Evolutionary conservation across 1,284 basidiomycete species (phyloP).

Genomic region (Schizophyllum amplum): DNA sequence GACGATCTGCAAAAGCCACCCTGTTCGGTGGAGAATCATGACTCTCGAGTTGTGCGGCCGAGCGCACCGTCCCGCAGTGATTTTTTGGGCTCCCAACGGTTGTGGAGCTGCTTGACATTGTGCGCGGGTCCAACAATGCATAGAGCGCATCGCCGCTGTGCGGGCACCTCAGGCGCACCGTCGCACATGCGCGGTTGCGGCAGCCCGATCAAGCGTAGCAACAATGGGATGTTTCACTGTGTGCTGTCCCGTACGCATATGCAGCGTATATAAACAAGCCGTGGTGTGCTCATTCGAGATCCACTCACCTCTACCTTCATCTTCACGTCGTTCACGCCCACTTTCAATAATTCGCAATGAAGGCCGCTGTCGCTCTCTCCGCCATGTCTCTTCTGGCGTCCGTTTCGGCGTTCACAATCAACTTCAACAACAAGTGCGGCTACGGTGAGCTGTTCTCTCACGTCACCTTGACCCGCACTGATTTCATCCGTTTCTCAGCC

Average conservation of each 20-base stretch:
- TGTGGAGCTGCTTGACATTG: not conserved
- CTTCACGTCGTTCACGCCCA: not conserved
- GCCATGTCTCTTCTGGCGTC: constrained; percentile 13
- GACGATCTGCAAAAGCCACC: too few relatives aligned
- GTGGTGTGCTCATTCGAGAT: not conserved
- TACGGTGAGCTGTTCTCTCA: not conserved
- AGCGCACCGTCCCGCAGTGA: not conserved
- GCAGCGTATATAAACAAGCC: not conserved
- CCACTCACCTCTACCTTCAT: not conserved
- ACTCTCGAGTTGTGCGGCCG: not conserved
- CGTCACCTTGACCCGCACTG: not conserved
- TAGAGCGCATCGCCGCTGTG: not conserved
- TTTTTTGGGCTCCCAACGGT: not conserved
- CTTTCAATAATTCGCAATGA: constrained; percentile 4
- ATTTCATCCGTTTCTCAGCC: not conserved
- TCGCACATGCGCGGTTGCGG: not conserved
- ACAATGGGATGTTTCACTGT: not conserved
- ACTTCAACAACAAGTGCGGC: not conserved
- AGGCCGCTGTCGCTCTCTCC: constrained; percentile 10
- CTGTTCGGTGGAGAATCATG: too few relatives aligned
- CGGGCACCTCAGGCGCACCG: not conserved
- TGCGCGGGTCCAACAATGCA: not conserved
- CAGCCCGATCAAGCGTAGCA: not conserved
- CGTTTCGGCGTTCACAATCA: not conserved
- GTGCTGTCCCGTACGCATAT: not conserved